Base-by-base conservation (phyloP, 169 alveolate genomes). In the Cryptosporidium felis region DNA sequence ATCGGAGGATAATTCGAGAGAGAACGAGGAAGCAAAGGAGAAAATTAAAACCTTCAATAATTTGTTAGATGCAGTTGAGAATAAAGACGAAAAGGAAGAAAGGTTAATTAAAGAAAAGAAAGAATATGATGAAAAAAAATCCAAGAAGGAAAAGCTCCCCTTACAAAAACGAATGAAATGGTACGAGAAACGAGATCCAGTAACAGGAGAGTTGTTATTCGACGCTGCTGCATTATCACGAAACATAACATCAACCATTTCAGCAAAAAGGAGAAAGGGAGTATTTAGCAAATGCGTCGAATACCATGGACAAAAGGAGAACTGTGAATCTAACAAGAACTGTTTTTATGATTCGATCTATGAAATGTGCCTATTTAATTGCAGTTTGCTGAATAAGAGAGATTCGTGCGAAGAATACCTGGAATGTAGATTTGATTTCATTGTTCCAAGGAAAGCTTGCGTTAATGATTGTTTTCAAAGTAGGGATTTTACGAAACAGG, bases 391-490 rank as follows among this genome's bases (percentile, higher is more conserved):
- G n/a, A 74, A 74, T n/a, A 56, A 74, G 41, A 74, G 56, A 30
- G 67, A 74, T 56, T 56, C 85, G 6, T 74, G 85, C 23, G 85
- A 74, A 74, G 85, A 74, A 30, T 74, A 53, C 56, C 41, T 74
- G 9, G 85, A 74, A 16, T 74, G 85, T 58, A 74, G 85, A 53
- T 74, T 53, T 34, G 85, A 74, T 38, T 74, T 38, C 40, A 23
- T 74, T 51, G 59, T 74, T 38, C 85, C 85, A 12, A 74, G 85
- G 56, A 74, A 74, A 56, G 85, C 67, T 0, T 74, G 85, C 9
- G 85, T 74, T 26, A 74, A 74, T 36, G 85, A 74, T 58, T 74
- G 85, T 16, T 74, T 74, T 44, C 85, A 74, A 56, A 74, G 85
- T 10, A 47, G 85, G 10, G 26, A 74, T 21, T 74, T 74, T 41